These are phyloP conservation scores for Penicillium herquei DNA, from an alignment of 495 filamentous ascomycete species.

Conservation along the genomic window DNA sequence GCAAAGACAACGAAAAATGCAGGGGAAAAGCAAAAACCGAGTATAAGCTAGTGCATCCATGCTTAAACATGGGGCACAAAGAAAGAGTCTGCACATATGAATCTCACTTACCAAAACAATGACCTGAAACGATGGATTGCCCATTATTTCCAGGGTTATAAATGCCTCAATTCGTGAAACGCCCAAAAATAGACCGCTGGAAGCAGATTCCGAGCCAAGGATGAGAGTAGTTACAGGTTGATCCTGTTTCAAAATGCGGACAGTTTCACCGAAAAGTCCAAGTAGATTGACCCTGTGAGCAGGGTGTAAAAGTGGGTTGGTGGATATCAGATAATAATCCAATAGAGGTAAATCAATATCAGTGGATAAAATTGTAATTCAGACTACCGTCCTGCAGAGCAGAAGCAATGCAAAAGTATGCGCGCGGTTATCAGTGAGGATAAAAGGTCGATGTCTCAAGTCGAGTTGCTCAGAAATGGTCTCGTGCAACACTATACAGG, in stretches of 20 bases:
- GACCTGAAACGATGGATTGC: conserved; percentile 63
- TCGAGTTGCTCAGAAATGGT: background rate
- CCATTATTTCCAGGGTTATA: conserved; percentile 9
- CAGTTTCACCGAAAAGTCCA: conserved; percentile 8
- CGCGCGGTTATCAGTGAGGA: background rate
- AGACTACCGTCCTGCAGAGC: conserved; percentile 1
- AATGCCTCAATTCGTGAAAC: background rate
- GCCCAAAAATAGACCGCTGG: too few relatives aligned
- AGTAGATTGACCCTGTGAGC: background rate
- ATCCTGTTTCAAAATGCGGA: background rate
- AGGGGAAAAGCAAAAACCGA: background rate
- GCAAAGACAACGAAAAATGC: background rate
- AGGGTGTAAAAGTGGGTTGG: too few relatives aligned
- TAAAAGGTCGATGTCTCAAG: background rate
- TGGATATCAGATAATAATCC: too few relatives aligned
- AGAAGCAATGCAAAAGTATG: background rate
- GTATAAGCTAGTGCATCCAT: background rate
- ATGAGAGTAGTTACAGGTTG: too few relatives aligned
- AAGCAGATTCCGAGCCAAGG: too few relatives aligned
- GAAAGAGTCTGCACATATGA: conserved; percentile 8
- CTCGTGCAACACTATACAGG: background rate
- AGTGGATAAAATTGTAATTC: conserved; percentile 8
- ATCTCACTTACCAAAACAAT: conserved; percentile 70
- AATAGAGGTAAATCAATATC: background rate
- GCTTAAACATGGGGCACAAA: background rate